A percentile compares a stretch with the other conserved stretches of the same genome.
phyloP scores from a whole-genome alignment of 768 basidiomycete genomes.

The Crepidotus variabilis region DNA sequence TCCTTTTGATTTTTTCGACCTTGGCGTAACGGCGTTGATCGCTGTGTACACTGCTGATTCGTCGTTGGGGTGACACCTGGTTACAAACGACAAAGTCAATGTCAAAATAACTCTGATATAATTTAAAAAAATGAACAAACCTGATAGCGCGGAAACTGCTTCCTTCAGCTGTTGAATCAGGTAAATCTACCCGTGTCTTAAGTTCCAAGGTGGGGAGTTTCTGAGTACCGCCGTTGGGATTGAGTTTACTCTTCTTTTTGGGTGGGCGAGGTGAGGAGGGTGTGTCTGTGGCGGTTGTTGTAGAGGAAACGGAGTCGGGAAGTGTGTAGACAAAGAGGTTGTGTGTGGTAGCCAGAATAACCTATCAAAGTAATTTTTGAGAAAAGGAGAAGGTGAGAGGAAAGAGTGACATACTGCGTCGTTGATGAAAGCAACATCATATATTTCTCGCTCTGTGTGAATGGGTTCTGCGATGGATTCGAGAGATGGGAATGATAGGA shows the following conservation, averaged over 20 bases:
- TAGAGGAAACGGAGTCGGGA: constrained; percentile 26
- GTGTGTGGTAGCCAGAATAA: constrained; percentile 63
- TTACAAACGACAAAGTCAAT: too few species aligned
- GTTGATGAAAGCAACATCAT: constrained; percentile 77
- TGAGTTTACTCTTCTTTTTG: constrained; percentile 38
- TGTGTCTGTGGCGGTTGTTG: constrained; percentile 10
- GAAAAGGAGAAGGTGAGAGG: background rate
- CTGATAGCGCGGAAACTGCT: constrained; percentile 66
- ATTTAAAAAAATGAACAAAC: constrained; percentile 24
- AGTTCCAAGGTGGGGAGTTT: constrained; percentile 32
- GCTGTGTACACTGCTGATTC: constrained; percentile 60
- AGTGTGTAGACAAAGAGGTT: constrained; percentile 62
- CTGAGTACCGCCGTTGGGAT: constrained; percentile 11
- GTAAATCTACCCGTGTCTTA: constrained; percentile 50
- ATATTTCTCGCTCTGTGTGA: constrained; percentile 74
- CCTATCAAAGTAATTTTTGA: constrained; percentile 31
- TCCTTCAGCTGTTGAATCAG: constrained; percentile 43
- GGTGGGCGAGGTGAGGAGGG: constrained; percentile 23
- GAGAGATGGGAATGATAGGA: constrained; percentile 66
- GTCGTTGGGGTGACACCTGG: constrained; percentile 58
- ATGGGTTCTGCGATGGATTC: constrained; percentile 44
- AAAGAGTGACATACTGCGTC: constrained; percentile 40
- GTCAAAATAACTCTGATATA: background rate
- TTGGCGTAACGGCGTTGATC: constrained; percentile 65
- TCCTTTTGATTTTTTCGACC: constrained; percentile 49